Base-by-base conservation (phyloP, 1,284 basidiomycete genomes). In the Cryptococcus sp. region DNA sequence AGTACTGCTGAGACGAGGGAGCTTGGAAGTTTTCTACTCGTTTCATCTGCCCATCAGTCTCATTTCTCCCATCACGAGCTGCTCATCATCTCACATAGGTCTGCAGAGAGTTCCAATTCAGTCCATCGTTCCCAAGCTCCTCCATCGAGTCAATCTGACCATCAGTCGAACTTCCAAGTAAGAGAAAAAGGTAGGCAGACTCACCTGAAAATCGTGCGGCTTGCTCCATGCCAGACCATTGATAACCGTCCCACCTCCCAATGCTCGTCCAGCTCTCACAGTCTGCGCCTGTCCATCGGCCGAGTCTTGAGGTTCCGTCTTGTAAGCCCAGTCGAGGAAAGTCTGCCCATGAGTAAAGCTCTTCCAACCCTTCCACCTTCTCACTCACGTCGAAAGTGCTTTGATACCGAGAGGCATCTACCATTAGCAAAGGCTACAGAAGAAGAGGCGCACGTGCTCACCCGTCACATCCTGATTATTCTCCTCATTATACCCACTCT, bases 161-260 rank as follows among this genome's bases (percentile, higher is more conserved):
- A 4, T 42, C 24, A 39, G 28, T 3, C n/a, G 34, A 14, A n/a
- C 31, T 4, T 11, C n/a, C 32, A 25, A 16, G 25, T 18, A 44
- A 5, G 23, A 36, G 7, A 11, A 26, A 16, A 10, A 18, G 6
- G 12, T 10, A 19, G 23, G 22, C 14, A 16, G 10, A 34, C 48
- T 23, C 22, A 53, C 54, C 48, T 64, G 64, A 56, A 65, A 68
- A 10, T 24, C 38, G 43, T 70, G 63, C 2, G 66, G 66, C 47
- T 68, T 70, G 31, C 53, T 63, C 60, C 64, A 68, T 5, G 71
- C 71, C 54, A 73, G 54, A 21, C 71, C 71, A 47, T 73, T 73
- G 59, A 73, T 72, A 11, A 54, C 47, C 4, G 71, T 73, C 37
- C 59, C 63, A 0, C 71, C 71, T 2, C 71, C 71, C 6, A 73